Conservation (phyloP, 2,329 filamentous ascomycete species). For the Emericellopsis atlantica region DNA sequence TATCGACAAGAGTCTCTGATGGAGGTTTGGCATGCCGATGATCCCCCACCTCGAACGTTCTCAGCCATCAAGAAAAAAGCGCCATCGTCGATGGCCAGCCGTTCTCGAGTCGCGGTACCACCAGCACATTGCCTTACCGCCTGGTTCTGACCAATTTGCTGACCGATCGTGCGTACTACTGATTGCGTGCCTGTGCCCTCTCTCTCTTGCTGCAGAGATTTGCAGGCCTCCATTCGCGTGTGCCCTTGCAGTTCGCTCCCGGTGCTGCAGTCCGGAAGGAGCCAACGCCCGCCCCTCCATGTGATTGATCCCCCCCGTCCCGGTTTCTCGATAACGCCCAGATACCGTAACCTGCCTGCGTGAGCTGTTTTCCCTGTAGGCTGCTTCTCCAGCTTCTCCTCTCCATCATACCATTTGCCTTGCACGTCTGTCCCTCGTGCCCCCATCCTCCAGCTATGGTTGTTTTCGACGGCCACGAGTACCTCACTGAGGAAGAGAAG, state of each 20-base stretch:
- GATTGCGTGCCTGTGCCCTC: no score
- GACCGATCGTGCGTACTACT: no score
- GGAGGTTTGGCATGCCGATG: neutral
- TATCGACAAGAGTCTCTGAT: neutral
- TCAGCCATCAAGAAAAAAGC: neutral
- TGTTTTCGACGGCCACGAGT: slow-evolving; percentile 76
- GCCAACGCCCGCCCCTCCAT: no score
- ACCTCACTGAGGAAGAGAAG: slow-evolving; percentile 81
- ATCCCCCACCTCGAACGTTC: neutral
- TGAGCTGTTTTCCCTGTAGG: no score
- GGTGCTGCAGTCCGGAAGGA: no score
- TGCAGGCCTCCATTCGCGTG: no score
- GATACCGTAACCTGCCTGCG: no score
- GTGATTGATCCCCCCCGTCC: neutral
- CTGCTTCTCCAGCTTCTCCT: neutral
- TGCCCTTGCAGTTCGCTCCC: no score
- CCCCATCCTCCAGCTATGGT: slow-evolving; percentile 51
- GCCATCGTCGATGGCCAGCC: slow-evolving; percentile 3
- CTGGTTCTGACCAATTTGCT: no score
- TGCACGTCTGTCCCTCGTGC: neutral
- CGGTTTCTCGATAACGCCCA: neutral
- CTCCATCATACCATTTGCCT: neutral
- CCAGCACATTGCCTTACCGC: no score
- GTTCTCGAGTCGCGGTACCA: neutral
- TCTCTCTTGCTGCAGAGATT: no score